A percentile compares a stretch with the other conserved stretches of the same genome.
These are phyloP conservation scores for Gastrodia elata DNA, from an alignment of 106 monocot species.

Conservation along the genomic window DNA sequence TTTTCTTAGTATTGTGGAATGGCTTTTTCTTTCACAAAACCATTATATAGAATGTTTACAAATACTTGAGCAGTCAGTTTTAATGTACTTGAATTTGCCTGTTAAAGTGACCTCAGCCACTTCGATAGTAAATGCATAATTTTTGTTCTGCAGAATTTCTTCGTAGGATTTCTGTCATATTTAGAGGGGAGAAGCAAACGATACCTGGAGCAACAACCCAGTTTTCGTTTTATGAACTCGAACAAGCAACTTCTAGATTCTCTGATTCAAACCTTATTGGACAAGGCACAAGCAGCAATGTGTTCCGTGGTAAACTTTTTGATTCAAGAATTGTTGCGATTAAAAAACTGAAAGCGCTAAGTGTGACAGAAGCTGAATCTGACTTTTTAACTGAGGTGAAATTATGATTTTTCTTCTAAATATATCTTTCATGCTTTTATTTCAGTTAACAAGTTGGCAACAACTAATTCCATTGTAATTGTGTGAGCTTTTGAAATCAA, in stretches of 20 bases:
- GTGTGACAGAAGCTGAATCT: slow-evolving; percentile 35
- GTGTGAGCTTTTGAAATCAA: not conserved
- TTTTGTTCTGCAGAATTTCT: slow-evolving; percentile 31
- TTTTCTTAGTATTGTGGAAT: not conserved
- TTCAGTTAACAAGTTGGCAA: not conserved
- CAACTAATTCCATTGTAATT: not conserved
- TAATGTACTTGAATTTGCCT: not conserved
- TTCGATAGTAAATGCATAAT: not conserved
- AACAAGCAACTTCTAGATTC: slow-evolving; percentile 70
- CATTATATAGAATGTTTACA: not conserved
- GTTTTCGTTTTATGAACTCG: slow-evolving; percentile 78
- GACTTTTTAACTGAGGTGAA: slow-evolving; percentile 70
- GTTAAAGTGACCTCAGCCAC: not conserved
- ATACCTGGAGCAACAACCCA: slow-evolving; percentile 38
- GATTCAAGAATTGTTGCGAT: slow-evolving; percentile 73
- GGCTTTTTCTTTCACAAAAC: not conserved
- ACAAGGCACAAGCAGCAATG: slow-evolving; percentile 73
- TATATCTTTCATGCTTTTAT: not conserved
- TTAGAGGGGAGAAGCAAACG: slow-evolving; percentile 24
- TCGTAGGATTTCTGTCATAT: slow-evolving; percentile 18
- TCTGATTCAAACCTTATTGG: slow-evolving; percentile 71
- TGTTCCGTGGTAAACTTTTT: slow-evolving; percentile 60
- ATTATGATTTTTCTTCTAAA: not conserved
- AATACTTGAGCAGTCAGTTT: not conserved
- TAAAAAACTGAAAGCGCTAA: slow-evolving; percentile 52